A percentile compares a stretch with the other conserved stretches of the same genome.
Evolutionary conservation across 73 alveolate genomes (phyloP).

Genomic region (Paramecium sonneborni): DNA sequence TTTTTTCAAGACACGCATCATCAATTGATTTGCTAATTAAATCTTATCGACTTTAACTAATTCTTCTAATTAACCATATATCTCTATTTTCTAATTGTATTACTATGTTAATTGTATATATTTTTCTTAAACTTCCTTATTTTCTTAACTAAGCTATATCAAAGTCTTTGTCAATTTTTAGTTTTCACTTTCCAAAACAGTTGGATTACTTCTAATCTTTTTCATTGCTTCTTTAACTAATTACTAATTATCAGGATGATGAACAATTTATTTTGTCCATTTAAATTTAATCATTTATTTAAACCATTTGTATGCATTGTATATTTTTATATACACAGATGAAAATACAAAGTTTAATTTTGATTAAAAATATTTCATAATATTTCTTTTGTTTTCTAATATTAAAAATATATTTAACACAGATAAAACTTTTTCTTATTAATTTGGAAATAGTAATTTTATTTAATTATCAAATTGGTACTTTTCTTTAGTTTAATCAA

Average conservation of each 20-base stretch:
- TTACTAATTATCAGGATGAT: constrained; percentile 14
- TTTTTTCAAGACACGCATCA: neutral
- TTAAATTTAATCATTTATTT: neutral
- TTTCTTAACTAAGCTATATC: neutral
- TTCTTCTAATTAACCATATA: neutral
- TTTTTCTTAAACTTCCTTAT: neutral
- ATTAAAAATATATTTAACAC: neutral
- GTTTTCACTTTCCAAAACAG: constrained; percentile 5
- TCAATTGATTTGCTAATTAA: neutral
- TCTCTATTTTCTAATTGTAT: neutral
- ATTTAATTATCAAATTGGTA: neutral
- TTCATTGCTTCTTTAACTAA: neutral
- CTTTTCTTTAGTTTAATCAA: neutral
- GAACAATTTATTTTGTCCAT: neutral
- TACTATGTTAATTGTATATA: neutral
- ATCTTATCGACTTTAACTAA: constrained; percentile 14
- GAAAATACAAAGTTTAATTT: neutral
- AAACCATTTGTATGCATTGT: neutral
- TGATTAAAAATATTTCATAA: neutral
- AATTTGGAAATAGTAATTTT: neutral
- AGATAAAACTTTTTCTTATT: neutral
- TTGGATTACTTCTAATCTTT: neutral
- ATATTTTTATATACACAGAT: neutral
- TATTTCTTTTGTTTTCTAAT: neutral
- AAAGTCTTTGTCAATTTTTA: neutral